phyloP scores from a whole-genome alignment of 1,139 yeast genomes.

The Pichia sorboxylosa region DNA sequence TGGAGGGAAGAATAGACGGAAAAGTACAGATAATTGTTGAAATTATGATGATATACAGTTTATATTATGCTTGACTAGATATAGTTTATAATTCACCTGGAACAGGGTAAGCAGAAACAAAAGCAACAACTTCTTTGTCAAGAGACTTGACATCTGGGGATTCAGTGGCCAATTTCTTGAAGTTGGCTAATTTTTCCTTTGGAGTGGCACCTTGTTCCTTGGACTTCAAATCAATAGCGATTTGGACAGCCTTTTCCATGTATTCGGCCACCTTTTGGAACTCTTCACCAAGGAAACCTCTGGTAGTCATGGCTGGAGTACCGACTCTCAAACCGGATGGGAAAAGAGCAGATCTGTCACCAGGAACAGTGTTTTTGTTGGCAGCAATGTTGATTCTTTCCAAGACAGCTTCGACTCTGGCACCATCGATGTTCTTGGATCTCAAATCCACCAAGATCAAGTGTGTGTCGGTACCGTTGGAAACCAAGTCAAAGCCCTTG shows the following conservation, averaged over 20 bases:
- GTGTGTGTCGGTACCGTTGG: slow-evolving; percentile 92
- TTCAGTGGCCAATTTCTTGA: slow-evolving; percentile 54
- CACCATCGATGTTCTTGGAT: slow-evolving; percentile 84
- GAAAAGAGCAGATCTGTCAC: slow-evolving; percentile 87
- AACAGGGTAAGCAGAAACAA: slow-evolving; percentile 64
- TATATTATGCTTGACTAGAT: too few species aligned
- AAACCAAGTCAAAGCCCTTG: slow-evolving; percentile 69
- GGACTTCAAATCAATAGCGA: slow-evolving; percentile 47
- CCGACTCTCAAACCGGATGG: slow-evolving; percentile 96
- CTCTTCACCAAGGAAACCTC: slow-evolving; percentile 77
- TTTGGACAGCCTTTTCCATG: slow-evolving; percentile 67
- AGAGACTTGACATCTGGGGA: slow-evolving; percentile 46
- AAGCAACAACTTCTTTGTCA: slow-evolving; percentile 48
- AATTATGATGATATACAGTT: too few species aligned
- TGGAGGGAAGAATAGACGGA: too few species aligned
- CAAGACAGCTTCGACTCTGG: slow-evolving; percentile 84
- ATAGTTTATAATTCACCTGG: slow-evolving; percentile 56
- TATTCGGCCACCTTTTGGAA: slow-evolving; percentile 68
- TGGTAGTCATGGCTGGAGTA: slow-evolving; percentile 96
- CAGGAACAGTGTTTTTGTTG: slow-evolving; percentile 92
- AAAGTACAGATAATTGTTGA: too few species aligned
- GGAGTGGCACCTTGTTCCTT: slow-evolving; percentile 50
- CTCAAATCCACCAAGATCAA: slow-evolving; percentile 78
- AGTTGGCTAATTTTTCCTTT: slow-evolving; percentile 51
- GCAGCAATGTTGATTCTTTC: slow-evolving; percentile 89